Base-by-base conservation (phyloP, 495 filamentous ascomycete genomes). In the Penicillium daleae region DNA sequence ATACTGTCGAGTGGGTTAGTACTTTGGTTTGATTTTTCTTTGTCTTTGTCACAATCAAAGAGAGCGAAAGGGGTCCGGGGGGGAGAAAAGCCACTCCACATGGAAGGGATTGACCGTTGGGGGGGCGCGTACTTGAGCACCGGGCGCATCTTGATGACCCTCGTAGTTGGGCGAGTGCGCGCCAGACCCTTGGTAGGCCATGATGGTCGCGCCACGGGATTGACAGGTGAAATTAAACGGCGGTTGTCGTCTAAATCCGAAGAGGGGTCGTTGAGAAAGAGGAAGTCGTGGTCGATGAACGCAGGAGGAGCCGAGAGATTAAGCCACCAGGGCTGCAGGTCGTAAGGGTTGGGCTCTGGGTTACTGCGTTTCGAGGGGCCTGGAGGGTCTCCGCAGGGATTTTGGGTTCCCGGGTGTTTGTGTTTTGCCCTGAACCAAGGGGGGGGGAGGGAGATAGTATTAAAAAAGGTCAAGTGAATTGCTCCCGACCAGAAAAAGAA, bases 111-210 rank as follows among this genome's bases (percentile, higher is more conserved):
- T 22, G 12, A 24, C 42, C 42, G 42, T 46, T 19, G 42, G 29
- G 29, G 31, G 21, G 13, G 32, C 40, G 21, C 64, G 55, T 64
- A 72, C 70, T 54, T 72, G 67, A 6, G 67, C 66, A 31, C 54
- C 76, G 58, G 84, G 83, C 50, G 92, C 79, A 73, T 92, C 88
- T 65, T 92, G 87, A 55, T 82, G 83, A 57, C 85, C 78, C 33
- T 74, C 72, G 60, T 74, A 72, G 48, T 56, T 63, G 37, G 76
- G 73, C 61, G 79, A 78, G 54, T 78, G 73, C 60, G 63, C 68
- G 57, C 71, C 73, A 59, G 74, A 64, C 56, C 77, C 78, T 71
- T 78, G 75, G 71, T 87, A 85, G 66, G 83, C 83, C 84, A 87
- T 87, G 69, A 83, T 87, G 67, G 56, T 53, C 48, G 62, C 63